Evolutionary conservation across 2,329 filamentous ascomycete genomes (phyloP), one percentile per base, ranked within the genome.

Genomic region (Fusarium austroafricanum): DNA sequence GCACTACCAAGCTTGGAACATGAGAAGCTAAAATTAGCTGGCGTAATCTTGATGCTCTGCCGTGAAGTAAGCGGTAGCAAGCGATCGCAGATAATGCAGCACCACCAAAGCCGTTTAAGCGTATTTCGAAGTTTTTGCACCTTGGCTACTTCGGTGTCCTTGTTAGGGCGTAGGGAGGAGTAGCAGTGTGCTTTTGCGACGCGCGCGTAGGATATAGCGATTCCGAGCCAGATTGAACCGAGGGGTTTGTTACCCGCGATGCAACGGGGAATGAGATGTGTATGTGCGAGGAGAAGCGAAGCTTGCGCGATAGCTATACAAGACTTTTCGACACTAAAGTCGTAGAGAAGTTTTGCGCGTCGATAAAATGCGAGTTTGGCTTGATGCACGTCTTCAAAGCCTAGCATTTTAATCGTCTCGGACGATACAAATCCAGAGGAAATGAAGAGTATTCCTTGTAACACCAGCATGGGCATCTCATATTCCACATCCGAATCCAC

Each of bases 11-110:
- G 21, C 0, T 55, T 53, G 0, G 71, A 64, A 2, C 61, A 68
- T 0, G 71, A 71, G 2, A 73, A 73, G 28, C 68, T 71, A 14
- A 73, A 73, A n/a, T 73, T 73, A 0, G 61, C 12, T 0, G 57
- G 68, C 0, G 71, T 73, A 15, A 73, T 73, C n/a, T 71, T 73
- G 18, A 73, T 74, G 9, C 61, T 73, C 8, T 73, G 71, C 3
- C 71, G 64, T 0, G 71, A 73, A 0, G 71, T 73, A 2, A 73
- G 59, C 0, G 71, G 71, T 0, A 74, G 56, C 0, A 73, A 20
- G 4, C 71, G 66, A 15, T 73, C 71, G 33, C 68, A 71, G 12
- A 73, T 70, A 12, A 73, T 70, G 20, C 71, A 73, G 38, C 71
- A 74, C 71, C 71, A 73, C 71, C 71, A 73, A 0, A 73, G 42